phyloP scores from a whole-genome alignment of 225 moss, liverwort and hornwort genomes.

The Polytrichum formosum region DNA sequence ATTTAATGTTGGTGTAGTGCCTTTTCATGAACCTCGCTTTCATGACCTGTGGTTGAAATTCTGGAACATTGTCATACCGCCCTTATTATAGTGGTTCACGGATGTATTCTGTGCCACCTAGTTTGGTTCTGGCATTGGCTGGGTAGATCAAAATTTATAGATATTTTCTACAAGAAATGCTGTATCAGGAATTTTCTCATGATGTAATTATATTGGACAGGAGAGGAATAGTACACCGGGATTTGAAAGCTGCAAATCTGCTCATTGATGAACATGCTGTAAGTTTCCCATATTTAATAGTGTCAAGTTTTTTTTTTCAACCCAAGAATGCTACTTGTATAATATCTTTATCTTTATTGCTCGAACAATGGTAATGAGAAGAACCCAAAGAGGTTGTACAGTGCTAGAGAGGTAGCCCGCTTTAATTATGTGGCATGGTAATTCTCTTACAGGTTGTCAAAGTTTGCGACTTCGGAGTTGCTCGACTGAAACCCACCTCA shows the following conservation, averaged over 20 bases:
- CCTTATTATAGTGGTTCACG: no score
- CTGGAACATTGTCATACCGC: no score
- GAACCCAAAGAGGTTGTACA: no score
- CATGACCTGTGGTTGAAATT: no score
- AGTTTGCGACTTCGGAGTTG: constrained; percentile 98
- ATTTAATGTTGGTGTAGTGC: neutral
- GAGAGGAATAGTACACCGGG: constrained; percentile 75
- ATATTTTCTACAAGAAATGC: no score
- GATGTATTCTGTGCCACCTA: no score
- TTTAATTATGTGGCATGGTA: no score
- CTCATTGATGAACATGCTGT: constrained; percentile 94
- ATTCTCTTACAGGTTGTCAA: constrained; percentile 75
- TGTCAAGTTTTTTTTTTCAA: neutral
- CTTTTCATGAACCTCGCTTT: neutral
- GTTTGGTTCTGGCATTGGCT: no score
- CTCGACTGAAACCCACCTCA: constrained; percentile 79
- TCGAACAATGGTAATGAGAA: no score
- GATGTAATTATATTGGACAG: constrained; percentile 26
- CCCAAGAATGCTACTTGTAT: neutral
- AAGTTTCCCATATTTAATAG: constrained; percentile 11
- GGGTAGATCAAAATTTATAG: no score
- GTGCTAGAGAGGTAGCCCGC: no score
- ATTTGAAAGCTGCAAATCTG: constrained; percentile 93
- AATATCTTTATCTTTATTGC: neutral
- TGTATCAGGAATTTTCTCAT: neutral